These are phyloP conservation scores for Starmerella lactis-condensi DNA, from an alignment of 805 yeast species.

Conservation along the genomic window DNA sequence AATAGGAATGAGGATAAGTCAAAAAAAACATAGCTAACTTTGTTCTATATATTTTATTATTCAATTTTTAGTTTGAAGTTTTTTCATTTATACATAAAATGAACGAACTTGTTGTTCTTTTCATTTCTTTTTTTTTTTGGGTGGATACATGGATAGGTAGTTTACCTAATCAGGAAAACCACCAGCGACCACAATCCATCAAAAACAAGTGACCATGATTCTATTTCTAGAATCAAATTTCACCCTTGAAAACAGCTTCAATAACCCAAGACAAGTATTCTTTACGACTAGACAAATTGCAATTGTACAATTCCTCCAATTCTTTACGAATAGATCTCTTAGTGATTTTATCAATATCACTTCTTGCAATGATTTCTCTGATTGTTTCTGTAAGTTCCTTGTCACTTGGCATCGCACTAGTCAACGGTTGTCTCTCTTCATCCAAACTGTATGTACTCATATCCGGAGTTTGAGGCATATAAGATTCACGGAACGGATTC, in stretches of 20 bases:
- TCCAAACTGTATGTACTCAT: background rate
- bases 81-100: no score
- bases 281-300: slow-evolving; percentile 20
- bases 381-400: slow-evolving; percentile 23
- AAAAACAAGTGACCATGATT: no score
- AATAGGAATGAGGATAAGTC: background rate
- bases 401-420: slow-evolving; percentile 20
- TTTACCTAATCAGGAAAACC: no score
- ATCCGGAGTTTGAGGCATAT: background rate
- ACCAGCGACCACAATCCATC: no score
- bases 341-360: slow-evolving; percentile 25
- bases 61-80: no score
- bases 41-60: no score
- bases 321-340: slow-evolving; percentile 24
- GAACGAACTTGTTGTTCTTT: no score
- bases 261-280: slow-evolving; percentile 26
- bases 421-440: background rate
- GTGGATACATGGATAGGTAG: no score
- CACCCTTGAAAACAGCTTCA: slow-evolving; percentile 26
- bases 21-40: no score
- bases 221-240: no score
- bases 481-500: slow-evolving; percentile 1
- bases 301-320: slow-evolving; percentile 23
- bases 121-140: no score
- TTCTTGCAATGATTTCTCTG: slow-evolving; percentile 23